Evolutionary conservation across 305 asterid genomes (phyloP).

Genomic region (Fraxinus nigra): DNA sequence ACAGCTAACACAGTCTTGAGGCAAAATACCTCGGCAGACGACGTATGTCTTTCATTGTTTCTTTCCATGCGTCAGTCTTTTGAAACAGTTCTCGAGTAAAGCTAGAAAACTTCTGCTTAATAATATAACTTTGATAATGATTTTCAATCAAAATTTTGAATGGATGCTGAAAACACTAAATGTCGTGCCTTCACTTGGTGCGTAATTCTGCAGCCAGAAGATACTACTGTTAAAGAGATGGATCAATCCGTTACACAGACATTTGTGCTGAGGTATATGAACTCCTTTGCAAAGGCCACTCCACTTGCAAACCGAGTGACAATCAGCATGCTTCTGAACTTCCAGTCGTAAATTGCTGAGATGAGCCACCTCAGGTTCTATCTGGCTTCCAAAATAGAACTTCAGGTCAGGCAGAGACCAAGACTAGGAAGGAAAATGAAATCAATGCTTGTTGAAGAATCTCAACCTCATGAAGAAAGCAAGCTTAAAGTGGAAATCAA

Average conservation of each 20-base stretch:
- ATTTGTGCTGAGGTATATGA: conserved; percentile 79
- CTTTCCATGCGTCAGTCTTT: not conserved
- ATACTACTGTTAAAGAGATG: conserved; percentile 80
- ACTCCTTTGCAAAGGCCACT: conserved; percentile 83
- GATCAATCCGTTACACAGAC: conserved; percentile 82
- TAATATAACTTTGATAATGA: not conserved
- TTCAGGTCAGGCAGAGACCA: not conserved
- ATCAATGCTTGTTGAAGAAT: not conserved
- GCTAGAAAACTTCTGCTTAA: not conserved
- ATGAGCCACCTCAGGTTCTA: conserved; percentile 87
- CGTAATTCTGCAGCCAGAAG: conserved; percentile 66
- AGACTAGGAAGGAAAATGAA: not conserved
- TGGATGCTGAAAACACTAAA: not conserved
- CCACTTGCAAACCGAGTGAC: conserved; percentile 77
- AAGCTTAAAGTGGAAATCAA: not conserved
- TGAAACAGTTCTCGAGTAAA: not conserved
- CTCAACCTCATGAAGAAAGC: not conserved
- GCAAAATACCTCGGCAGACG: conserved; percentile 84
- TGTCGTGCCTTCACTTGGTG: not conserved
- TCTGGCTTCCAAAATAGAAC: conserved; percentile 84
- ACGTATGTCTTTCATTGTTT: conserved; percentile 32
- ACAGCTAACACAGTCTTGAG: conserved; percentile 78
- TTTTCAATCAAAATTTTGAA: not conserved
- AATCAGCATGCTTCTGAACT: conserved; percentile 76
- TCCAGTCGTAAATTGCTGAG: conserved; percentile 88